phyloP scores from a whole-genome alignment of 2,329 filamentous ascomycete species.

The Alternaria angustiovoidea region DNA sequence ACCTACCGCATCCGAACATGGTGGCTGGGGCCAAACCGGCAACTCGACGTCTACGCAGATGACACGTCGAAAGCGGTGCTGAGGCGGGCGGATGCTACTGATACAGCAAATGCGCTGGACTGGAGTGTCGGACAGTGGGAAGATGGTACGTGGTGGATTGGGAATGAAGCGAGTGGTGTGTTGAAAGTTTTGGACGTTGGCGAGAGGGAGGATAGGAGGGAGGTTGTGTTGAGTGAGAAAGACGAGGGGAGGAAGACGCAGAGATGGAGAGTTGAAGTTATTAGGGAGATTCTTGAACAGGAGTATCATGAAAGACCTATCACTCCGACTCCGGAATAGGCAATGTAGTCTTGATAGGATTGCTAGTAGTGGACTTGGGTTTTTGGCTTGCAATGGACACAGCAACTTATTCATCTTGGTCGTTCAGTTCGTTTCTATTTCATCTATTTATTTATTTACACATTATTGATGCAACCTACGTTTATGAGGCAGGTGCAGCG shows the following conservation, averaged over 20 bases:
- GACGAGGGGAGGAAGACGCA: constrained; percentile 28
- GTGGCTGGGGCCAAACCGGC: constrained; percentile 29
- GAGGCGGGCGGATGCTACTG: constrained; percentile 11
- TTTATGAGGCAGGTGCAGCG: constrained; percentile 12
- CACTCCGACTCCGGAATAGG: neutral
- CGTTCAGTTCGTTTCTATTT: neutral
- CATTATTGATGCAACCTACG: neutral
- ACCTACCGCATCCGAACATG: constrained; percentile 28
- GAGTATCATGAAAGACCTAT: neutral
- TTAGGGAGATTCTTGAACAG: constrained; percentile 26
- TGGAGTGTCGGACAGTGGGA: constrained; percentile 33
- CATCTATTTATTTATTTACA: neutral
- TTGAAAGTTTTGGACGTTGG: constrained; percentile 29
- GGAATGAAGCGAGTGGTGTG: constrained; percentile 26
- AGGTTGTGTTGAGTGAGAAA: constrained; percentile 21
- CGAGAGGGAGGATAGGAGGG: constrained; percentile 23
- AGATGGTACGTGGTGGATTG: constrained; percentile 32
- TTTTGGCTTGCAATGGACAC: neutral
- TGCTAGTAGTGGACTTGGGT: neutral
- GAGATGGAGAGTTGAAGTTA: constrained; percentile 31
- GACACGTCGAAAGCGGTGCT: constrained; percentile 26
- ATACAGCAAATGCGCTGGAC: constrained; percentile 13
- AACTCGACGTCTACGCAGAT: constrained; percentile 24
- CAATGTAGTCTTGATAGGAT: neutral
- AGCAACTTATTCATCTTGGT: neutral